Percentiles rank a stretch among this genome's conserved stretches.
These are phyloP conservation scores for Termitomyces sp. DNA, from an alignment of 768 basidiomycete species.

Conservation along the genomic window DNA sequence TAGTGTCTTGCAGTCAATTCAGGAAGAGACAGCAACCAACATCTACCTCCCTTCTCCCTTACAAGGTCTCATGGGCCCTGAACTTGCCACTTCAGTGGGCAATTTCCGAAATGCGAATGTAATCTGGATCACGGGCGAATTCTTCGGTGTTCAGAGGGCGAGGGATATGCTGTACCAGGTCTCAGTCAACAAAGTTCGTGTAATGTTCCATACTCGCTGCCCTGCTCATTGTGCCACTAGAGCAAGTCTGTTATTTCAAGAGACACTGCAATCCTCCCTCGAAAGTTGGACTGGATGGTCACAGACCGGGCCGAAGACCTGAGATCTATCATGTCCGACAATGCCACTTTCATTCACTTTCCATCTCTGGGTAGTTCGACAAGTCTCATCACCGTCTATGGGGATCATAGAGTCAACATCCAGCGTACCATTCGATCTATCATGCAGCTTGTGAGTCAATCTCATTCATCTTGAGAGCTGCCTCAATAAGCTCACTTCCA, in stretches of 20 bases:
- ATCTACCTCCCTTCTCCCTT: slow-evolving; percentile 92
- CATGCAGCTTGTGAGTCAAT: slow-evolving; percentile 82
- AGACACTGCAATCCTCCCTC: slow-evolving; percentile 91
- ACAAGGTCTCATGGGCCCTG: slow-evolving; percentile 79
- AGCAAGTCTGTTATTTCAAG: slow-evolving; percentile 87
- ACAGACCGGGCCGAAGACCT: slow-evolving; percentile 95
- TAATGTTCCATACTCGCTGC: slow-evolving; percentile 2
- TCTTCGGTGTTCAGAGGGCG: slow-evolving; percentile 93
- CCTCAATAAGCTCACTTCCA: not conserved
- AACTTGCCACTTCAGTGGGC: slow-evolving; percentile 43
- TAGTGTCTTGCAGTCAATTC: slow-evolving; percentile 82
- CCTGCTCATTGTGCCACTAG: slow-evolving; percentile 38
- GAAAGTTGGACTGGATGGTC: slow-evolving; percentile 98
- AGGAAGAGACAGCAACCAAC: slow-evolving; percentile 96
- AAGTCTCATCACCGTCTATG: slow-evolving; percentile 90
- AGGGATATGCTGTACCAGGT: slow-evolving; percentile 93
- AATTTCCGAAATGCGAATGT: slow-evolving; percentile 65
- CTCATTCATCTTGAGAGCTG: not conserved
- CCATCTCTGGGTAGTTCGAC: slow-evolving; percentile 91
- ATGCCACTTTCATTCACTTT: slow-evolving; percentile 93
- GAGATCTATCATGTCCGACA: slow-evolving; percentile 91
- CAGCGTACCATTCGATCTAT: slow-evolving; percentile 91
- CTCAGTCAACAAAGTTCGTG: slow-evolving; percentile 77
- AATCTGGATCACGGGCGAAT: slow-evolving; percentile 97
- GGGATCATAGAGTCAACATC: slow-evolving; percentile 91